Conservation (phyloP, 129 eudicot species). For the Scalesia atractyloides region DNA sequence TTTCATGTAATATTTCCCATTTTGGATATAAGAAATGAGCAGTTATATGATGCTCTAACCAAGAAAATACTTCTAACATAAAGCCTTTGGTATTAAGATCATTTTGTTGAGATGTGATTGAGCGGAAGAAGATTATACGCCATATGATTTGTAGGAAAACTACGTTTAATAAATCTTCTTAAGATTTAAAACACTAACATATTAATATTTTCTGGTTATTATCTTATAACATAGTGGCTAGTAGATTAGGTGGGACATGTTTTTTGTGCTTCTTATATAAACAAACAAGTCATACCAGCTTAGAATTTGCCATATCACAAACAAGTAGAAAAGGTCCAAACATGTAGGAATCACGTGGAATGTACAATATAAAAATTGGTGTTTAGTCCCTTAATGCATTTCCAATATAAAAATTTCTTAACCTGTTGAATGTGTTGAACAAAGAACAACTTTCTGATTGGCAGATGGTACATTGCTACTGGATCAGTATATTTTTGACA, state of each 20-base stretch:
- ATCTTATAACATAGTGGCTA: not conserved
- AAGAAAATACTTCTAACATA: slow-evolving; percentile 4
- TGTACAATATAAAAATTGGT: slow-evolving; percentile 8
- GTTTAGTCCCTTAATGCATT: slow-evolving; percentile 13
- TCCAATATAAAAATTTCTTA: not conserved
- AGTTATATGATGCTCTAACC: not conserved
- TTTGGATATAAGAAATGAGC: not conserved
- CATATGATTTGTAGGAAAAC: not conserved
- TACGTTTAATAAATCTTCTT: not conserved
- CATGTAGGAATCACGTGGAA: slow-evolving; percentile 1
- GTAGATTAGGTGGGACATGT: not conserved
- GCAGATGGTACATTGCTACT: slow-evolving; percentile 56
- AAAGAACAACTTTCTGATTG: slow-evolving; percentile 18
- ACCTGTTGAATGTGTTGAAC: not conserved
- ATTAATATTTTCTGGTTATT: slow-evolving; percentile 6
- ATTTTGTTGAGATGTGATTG: not conserved
- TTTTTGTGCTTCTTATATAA: not conserved
- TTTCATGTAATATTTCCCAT: not conserved
- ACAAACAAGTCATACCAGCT: slow-evolving; percentile 12
- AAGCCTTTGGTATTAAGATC: slow-evolving; percentile 9
- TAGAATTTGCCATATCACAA: not conserved
- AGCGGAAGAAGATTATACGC: slow-evolving; percentile 11
- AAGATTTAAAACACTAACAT: not conserved
- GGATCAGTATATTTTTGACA: slow-evolving; percentile 46
- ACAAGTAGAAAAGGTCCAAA: slow-evolving; percentile 15